phyloP scores from a whole-genome alignment of 208 protist species.

The Acanthamoeba sp. region DNA sequence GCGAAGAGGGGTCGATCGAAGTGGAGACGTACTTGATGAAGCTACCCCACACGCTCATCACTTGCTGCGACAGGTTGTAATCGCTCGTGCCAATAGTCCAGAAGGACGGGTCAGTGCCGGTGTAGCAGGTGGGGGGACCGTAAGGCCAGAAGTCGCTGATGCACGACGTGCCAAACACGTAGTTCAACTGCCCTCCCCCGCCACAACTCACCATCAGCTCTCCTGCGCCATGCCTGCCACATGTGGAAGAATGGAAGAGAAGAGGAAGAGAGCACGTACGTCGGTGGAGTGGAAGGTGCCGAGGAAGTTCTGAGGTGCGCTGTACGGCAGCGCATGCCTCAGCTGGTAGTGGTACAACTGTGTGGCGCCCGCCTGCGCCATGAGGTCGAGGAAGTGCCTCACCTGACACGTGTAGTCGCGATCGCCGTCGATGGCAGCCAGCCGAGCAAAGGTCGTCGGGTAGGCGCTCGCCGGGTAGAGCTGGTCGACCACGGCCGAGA shows the following conservation, averaged over 20 bases:
- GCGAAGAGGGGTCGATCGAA: neutral
- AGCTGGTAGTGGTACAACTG: neutral
- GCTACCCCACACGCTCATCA: neutral
- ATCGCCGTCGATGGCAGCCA: neutral
- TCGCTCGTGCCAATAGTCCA: neutral
- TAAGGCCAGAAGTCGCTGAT: slow-evolving; percentile 29
- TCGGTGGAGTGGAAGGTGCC: slow-evolving; percentile 5
- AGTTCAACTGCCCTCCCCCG: slow-evolving; percentile 5
- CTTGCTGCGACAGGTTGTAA: neutral
- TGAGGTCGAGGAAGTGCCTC: neutral
- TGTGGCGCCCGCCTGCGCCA: neutral
- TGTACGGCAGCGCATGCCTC: neutral
- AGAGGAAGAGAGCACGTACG: neutral
- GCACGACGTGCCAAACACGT: neutral
- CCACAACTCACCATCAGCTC: neutral
- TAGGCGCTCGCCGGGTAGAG: neutral
- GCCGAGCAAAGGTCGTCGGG: neutral
- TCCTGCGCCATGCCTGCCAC: neutral
- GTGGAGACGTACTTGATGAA: neutral
- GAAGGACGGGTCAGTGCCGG: neutral
- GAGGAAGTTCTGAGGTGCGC: neutral
- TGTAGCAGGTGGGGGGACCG: neutral
- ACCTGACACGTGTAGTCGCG: slow-evolving; percentile 17
- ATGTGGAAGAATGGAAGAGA: neutral
- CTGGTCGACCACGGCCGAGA: neutral